Evolutionary conservation across 257 asterid genomes (phyloP), one percentile per base, ranked within the genome.

Genomic region (Plectranthus barbatus): DNA sequence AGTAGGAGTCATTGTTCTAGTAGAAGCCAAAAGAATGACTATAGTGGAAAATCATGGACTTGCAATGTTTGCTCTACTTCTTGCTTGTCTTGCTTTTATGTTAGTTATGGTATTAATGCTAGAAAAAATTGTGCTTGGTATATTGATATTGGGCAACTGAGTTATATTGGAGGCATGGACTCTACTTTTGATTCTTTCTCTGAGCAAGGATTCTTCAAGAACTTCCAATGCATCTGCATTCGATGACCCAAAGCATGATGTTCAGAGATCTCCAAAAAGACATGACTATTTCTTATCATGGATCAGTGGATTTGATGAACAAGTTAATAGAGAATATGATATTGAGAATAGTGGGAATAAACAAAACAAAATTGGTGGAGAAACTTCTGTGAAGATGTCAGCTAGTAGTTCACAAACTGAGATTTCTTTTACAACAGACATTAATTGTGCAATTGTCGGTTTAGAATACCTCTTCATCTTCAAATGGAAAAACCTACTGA

Each of bases 1-100:
- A 74, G 62, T 61, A 70, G 52, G 58, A 49, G 52, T 60, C 69
- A 56, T 45, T 45, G 62, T 69, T 62, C 75, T 66, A 68, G 54
- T 64, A 78, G 48, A 80, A 76, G 62, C 76, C 64, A 60, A 65
- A 72, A 75, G 66, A 67, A 66, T 54, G 72, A 62, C 60, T 49
- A 39, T 29, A 75, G 60, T 53, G 79, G 61, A 52, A 75, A 66
- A 54, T 62, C 78, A 66, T 86, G 92, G 71, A 72, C 84, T 31
- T 86, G 92, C 78, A 79, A 77, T 64, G 82, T 79, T 69, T 90
- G 94, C 71, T 81, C 87, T 73, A 74, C 88, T 33, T 86, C 90
- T 67, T 82, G 90, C 76, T 76, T 86, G 33, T 79, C 95, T 60
- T 88, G 88, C 73, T 80, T 81, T 72, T 83, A 80, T 79, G 69